Base-by-base conservation (phyloP, 495 filamentous ascomycete genomes). In the Aspergillus mulundensis region DNA sequence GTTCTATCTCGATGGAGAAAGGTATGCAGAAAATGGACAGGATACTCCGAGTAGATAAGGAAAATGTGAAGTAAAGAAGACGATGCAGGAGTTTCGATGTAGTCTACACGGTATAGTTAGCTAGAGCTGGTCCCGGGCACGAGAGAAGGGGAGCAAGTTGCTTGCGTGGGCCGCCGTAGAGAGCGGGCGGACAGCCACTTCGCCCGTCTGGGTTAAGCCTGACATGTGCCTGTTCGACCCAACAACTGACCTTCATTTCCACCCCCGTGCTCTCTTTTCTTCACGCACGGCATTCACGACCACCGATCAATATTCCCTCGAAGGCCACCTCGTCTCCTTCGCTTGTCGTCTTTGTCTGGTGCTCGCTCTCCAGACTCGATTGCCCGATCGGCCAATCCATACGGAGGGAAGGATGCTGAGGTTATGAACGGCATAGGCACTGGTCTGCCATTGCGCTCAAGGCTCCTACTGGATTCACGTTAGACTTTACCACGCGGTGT, bases 351-450 rank as follows among this genome's bases (percentile, higher is more conserved):
- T 23, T 19, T 53, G 51, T 49, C 53, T 63, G 54, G 53, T 57
- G 40, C 38, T 53, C 28, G 49, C 20, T 51, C 40, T 32, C 49
- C 51, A 60, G 58, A 54, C 58, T 46, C 47, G 36, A 46, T 52
- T 50, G 55, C 45, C 49, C 40, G 44, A 54, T 52, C 59, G 38
- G 57, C 55, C 54, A 42, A 54, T 54, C 44, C 32, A 50, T 28
- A 25, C 41, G 41, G 56, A 66, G 55, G 63, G 66, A 66, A 57
- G 54, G 54, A 77, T 77, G 74, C 66, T 75, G 70, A 77, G 70
- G 73, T 66, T 70, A 77, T 77, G 75, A 77, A 66, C 67, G 65
- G 56, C 69, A 72, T 67, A 71, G 70, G 73, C 71, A 73, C 60
- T 69, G 68, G 68, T 60, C 73, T 75, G 66, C 64, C 65, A 67